These are phyloP conservation scores for Aspergillus sp. DNA, from an alignment of 2,329 filamentous ascomycete species.

Conservation along the genomic window DNA sequence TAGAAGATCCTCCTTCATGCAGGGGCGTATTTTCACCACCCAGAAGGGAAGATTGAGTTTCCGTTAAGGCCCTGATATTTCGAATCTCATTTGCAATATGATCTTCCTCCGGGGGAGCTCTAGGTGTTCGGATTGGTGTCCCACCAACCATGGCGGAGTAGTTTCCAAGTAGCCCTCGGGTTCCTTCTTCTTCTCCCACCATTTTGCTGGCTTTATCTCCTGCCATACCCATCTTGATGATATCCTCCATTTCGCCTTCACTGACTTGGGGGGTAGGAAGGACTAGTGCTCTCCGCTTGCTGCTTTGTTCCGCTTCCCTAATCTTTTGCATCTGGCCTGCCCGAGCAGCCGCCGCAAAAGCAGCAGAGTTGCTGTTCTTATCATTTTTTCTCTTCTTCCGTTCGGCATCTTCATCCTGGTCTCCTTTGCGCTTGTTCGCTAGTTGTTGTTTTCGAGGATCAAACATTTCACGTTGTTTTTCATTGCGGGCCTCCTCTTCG, in stretches of 20 bases:
- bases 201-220: constrained; percentile 79
- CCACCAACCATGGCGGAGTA: constrained; percentile 78
- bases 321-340: constrained; percentile 94
- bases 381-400: constrained; percentile 86
- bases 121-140: constrained; percentile 88
- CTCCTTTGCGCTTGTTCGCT: constrained; percentile 88
- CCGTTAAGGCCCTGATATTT: constrained; percentile 87
- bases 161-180: constrained; percentile 80
- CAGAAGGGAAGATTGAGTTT: constrained; percentile 88
- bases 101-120: constrained; percentile 88
- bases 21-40: constrained; percentile 93
- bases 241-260: constrained; percentile 91
- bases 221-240: constrained; percentile 97
- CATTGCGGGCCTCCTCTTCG: constrained; percentile 78
- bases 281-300: constrained; percentile 80
- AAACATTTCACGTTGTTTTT: constrained; percentile 78
- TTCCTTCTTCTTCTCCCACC: constrained; percentile 78
- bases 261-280: constrained; percentile 88
- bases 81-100: constrained; percentile 94
- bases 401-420: constrained; percentile 76
- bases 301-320: constrained; percentile 93
- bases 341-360: constrained; percentile 83
- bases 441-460: constrained; percentile 92
- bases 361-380: constrained; percentile 74
- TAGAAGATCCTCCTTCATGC: constrained; percentile 76